Conservation (phyloP, 139 green algal genomes). For the Parachlorella kessleri region DNA sequence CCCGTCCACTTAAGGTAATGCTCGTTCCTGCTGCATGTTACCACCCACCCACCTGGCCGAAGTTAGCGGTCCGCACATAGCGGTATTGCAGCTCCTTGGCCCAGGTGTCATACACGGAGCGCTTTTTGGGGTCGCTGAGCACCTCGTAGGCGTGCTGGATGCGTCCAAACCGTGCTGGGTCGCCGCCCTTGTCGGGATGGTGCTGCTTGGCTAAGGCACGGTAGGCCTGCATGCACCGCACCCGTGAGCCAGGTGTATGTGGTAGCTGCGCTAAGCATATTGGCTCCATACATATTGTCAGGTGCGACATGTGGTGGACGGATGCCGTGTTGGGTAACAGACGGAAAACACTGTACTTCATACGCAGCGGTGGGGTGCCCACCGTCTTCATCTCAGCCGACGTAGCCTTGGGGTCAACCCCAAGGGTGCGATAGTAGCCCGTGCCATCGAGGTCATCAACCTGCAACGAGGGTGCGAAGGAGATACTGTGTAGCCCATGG, state of each 20-base stretch:
- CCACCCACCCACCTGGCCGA: not conserved
- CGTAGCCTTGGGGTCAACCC: conserved; percentile 30
- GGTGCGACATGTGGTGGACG: not conserved
- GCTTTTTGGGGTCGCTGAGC: conserved; percentile 56
- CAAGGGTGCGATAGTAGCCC: conserved; percentile 47
- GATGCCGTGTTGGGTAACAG: not conserved
- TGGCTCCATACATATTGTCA: not conserved
- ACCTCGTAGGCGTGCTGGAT: conserved; percentile 68
- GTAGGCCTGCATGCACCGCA: conserved; percentile 55
- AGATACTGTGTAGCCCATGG: not conserved
- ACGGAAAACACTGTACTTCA: not conserved
- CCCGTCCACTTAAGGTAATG: too few species aligned
- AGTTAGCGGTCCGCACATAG: conserved; percentile 31
- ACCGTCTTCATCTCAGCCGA: conserved; percentile 50
- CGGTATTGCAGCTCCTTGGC: conserved; percentile 64
- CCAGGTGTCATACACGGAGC: conserved; percentile 71
- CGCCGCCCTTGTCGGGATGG: conserved; percentile 88
- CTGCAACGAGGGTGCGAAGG: conserved; percentile 15
- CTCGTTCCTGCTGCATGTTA: too few species aligned
- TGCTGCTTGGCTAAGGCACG: conserved; percentile 50
- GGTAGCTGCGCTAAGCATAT: not conserved
- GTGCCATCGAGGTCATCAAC: conserved; percentile 64
- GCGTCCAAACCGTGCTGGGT: conserved; percentile 44
- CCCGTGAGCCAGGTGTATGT: not conserved
- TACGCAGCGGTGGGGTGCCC: not conserved